Evolutionary conservation across 2,329 filamentous ascomycete genomes (phyloP).

Genomic region (Colletotrichum gloeosporioides): DNA sequence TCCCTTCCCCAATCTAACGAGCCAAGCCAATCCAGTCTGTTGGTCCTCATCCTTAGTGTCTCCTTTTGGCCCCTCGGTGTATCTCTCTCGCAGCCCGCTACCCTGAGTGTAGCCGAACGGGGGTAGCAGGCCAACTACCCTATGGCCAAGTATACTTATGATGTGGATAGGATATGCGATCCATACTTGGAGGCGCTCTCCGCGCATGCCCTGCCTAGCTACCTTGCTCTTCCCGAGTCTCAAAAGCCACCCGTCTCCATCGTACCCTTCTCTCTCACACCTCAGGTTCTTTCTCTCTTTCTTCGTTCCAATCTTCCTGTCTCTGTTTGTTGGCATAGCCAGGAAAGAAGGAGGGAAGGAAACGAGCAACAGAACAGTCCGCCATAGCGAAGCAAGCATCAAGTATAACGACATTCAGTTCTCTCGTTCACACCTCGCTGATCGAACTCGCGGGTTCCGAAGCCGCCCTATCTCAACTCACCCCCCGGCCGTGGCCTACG

Average conservation of each 20-base stretch:
- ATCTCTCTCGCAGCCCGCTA: conserved; percentile 24
- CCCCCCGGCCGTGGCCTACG: conserved; percentile 4
- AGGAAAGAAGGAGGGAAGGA: neutral
- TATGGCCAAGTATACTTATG: neutral
- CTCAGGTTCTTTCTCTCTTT: neutral
- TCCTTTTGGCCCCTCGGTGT: conserved; percentile 22
- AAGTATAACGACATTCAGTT: neutral
- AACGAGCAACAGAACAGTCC: neutral
- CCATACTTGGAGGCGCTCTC: conserved; percentile 13
- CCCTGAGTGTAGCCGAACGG: conserved; percentile 15
- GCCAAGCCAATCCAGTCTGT: conserved; percentile 25
- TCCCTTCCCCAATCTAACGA: conserved; percentile 24
- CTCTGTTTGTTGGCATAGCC: neutral
- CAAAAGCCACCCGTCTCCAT: conserved; percentile 22
- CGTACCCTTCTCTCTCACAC: neutral
- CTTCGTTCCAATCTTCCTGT: neutral
- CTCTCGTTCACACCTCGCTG: neutral
- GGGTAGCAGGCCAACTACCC: conserved; percentile 1
- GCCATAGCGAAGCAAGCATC: neutral
- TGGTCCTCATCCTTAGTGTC: conserved; percentile 23
- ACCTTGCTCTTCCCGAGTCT: neutral
- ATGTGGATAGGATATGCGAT: conserved; percentile 3
- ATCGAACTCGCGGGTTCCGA: neutral
- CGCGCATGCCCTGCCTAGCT: conserved; percentile 5
- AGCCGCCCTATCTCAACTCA: neutral